Evolutionary conservation across 305 asterid species (phyloP).

Genomic region (Galium porrigens): DNA sequence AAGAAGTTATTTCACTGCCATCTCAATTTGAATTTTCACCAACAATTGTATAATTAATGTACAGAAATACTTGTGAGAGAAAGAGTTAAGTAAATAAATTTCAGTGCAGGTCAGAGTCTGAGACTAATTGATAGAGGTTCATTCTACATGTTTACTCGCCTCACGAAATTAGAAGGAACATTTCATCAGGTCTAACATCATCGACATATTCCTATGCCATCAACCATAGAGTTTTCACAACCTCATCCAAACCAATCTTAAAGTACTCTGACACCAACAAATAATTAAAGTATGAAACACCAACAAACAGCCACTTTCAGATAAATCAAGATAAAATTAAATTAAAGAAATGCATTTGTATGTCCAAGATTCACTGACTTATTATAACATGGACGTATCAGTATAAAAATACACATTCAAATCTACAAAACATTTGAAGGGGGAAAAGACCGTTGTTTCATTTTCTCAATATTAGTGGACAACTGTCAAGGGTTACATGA

Average conservation of each 20-base stretch:
- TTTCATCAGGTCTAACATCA: background rate
- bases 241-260: background rate
- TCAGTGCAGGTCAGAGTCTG: background rate
- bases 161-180: background rate
- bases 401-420: background rate
- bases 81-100: background rate
- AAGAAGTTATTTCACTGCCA: background rate
- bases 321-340: background rate
- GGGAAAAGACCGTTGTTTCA: background rate
- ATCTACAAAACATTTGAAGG: background rate
- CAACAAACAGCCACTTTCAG: background rate
- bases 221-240: constrained; percentile 1
- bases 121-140: background rate
- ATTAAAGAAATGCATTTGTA: background rate
- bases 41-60: background rate
- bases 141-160: background rate
- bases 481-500: background rate
- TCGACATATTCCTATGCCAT: background rate
- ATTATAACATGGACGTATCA: background rate
- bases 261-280: background rate
- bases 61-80: background rate
- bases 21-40: background rate
- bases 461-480: background rate
- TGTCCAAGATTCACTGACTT: background rate
- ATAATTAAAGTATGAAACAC: background rate